A percentile compares a stretch with the other conserved stretches of the same genome.
These are phyloP conservation scores for Pseudevernia furfuracea DNA, from an alignment of 495 filamentous ascomycete genomes.

Conservation along the genomic window DNA sequence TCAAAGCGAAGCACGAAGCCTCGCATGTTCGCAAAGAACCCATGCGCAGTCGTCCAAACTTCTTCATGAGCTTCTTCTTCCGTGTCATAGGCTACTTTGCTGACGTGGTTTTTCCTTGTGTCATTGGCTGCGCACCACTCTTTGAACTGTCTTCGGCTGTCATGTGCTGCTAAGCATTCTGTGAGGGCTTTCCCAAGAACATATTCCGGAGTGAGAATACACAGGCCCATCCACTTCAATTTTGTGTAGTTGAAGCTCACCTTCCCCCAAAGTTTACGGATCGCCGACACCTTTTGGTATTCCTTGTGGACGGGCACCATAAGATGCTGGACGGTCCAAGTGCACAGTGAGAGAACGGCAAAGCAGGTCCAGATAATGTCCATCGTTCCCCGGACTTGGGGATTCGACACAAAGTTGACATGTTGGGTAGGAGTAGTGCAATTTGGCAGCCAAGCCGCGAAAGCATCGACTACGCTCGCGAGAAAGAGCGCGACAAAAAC, in stretches of 20 bases:
- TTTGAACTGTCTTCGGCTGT: constrained; percentile 10
- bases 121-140: constrained; percentile 5
- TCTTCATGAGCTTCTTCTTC: neutral
- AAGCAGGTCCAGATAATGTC: constrained; percentile 17
- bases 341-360: constrained; percentile 12
- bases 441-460: constrained; percentile 6
- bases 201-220: constrained; percentile 6
- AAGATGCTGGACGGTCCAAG: constrained; percentile 18
- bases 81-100: neutral
- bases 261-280: neutral
- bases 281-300: neutral
- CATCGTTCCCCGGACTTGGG: constrained; percentile 15
- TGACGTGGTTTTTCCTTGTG: neutral
- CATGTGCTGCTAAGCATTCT: constrained; percentile 9
- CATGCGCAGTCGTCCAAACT: constrained; percentile 11
- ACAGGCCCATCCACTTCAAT: constrained; percentile 14
- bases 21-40: constrained; percentile 13
- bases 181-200: constrained; percentile 11
- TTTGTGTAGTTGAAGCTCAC: constrained; percentile 12
- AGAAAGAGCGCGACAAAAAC: neutral
- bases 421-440: constrained; percentile 11
- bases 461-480: constrained; percentile 4
- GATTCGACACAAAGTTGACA: constrained; percentile 1
- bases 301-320: constrained; percentile 7
- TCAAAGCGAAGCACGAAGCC: constrained; percentile 13